Evolutionary conservation across 306 rosid species (phyloP), one percentile per base, ranked within the genome.

Genomic region (Crataegus laevigata): DNA sequence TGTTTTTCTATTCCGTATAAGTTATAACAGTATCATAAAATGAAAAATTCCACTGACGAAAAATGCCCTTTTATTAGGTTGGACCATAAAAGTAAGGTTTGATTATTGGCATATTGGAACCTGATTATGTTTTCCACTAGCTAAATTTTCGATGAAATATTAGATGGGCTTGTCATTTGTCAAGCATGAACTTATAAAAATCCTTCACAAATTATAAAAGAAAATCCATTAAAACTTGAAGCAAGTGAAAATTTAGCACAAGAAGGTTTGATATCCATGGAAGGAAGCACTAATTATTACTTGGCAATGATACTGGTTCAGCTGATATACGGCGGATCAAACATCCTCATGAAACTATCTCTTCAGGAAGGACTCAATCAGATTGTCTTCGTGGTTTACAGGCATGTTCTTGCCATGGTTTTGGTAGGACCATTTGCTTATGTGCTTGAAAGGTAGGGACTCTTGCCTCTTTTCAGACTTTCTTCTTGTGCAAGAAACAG

Each of bases 351-450:
- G 8, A 82, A 78, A 65, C 51, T 70, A 3, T 77, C 86, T 1
- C 64, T 79, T 8, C 78, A 54, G 24, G 74, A 71, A 19, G 86
- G 80, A 69, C 80, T 82, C 54, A 75, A 82, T 72, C 83, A 57
- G 11, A 40, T 82, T 19, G 83, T 75, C 28, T 79, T 82, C 28
- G 80, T 82, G 54, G 86, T 78, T 45, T 82, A 82, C 45, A 17
- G 83, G 61, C 86, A 82, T 47, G 57, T 78, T 3, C 30, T 83
- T 36, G 83, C 76, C 68, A 71, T 72, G 72, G 51, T 79, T 38
- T 25, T 79, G 68, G n/a, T 83, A 32, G 72, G 59, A 11, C 79
- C 84, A 30, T 75, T 83, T 32, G 84, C 84, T 12, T 83, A 66
- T 55, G 47, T 70, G 1, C 34, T 79, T 28, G 83, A 79, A 62